Base-by-base conservation (phyloP, 176 grass and related monocot species). In the Saccharum spontaneum region DNA sequence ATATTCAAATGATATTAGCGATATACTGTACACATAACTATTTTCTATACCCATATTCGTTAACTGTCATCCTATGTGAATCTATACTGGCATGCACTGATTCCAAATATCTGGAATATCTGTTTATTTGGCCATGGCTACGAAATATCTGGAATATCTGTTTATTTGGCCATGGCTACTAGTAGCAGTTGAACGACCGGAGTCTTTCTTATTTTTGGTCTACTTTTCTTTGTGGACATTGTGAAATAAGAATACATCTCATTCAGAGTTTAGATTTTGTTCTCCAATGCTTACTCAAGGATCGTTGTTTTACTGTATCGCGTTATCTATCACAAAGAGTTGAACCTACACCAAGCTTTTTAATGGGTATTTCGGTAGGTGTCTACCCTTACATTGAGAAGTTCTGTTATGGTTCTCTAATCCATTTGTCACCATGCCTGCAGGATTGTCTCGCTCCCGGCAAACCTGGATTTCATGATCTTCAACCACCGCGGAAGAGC, bases 381-480 rank as follows among this genome's bases (percentile, higher is more conserved):
- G 23, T 44, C 44, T 3, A 3, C 11, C 24, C 6, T 72, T 36
- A 23, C 28, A 37, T 55, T 50, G 10, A 59, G 8, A 20, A 60
- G 36, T 37, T 40, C 6, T 50, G 11, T 16, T 69, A 45, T 84
- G 26, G 7, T 18, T 54, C 6, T 57, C 63, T 90, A 63, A 91
- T 71, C 33, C 17, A 1, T 13, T 10, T 7, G 5, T 44, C 18
- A 82, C 67, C 1, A 65, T 77, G 24, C 40, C 69, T 70, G 78
- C 90, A 96, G 93, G 97, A 87, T 99, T 7, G 91, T 96, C 28
- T 96, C 90, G 1, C 87, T 94, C 61, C 93, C 97, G 3, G 79
- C 86, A 30, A 96, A 99, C 85, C 44, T 99, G 86, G 97, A 99
- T 77, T 99, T 99, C 76, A 96, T 99, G 91, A 91, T 88, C 77